phyloP scores from a whole-genome alignment of 2,329 filamentous ascomycete genomes.

The Ophiostoma montium region DNA sequence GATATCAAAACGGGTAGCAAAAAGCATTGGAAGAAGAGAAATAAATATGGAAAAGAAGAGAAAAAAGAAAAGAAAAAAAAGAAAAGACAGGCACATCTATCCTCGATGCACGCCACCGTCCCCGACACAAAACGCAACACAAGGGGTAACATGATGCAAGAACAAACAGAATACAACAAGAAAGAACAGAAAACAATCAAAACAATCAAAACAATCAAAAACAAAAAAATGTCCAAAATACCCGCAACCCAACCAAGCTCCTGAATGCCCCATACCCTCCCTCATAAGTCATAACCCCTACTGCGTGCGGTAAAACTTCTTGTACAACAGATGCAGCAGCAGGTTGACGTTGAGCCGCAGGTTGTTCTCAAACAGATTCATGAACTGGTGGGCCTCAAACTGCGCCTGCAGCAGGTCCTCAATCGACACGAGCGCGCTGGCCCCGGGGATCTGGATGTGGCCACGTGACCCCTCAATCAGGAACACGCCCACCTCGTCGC shows the following conservation, averaged over 20 bases:
- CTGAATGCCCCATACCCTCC: not conserved
- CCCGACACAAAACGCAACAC: not conserved
- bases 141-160: not conserved
- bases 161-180: no score
- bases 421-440: conserved; percentile 74
- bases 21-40: not conserved
- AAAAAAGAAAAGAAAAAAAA: not conserved
- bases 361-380: conserved; percentile 78
- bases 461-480: conserved; percentile 81
- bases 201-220: not conserved
- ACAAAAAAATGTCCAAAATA: not conserved
- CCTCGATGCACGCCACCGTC: not conserved
- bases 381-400: conserved; percentile 92
- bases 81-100: not conserved
- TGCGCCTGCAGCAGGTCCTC: conserved; percentile 93
- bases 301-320: conserved; percentile 85
- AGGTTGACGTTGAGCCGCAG: conserved; percentile 92
- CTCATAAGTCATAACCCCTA: conserved; percentile 17
- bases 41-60: not conserved
- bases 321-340: conserved; percentile 91
- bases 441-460: conserved; percentile 90
- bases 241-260: not conserved
- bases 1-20: not conserved
- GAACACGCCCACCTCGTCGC: conserved; percentile 89
- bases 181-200: not conserved